phyloP scores from a whole-genome alignment of 2,329 filamentous ascomycete species.

The Penicillium sp. region DNA sequence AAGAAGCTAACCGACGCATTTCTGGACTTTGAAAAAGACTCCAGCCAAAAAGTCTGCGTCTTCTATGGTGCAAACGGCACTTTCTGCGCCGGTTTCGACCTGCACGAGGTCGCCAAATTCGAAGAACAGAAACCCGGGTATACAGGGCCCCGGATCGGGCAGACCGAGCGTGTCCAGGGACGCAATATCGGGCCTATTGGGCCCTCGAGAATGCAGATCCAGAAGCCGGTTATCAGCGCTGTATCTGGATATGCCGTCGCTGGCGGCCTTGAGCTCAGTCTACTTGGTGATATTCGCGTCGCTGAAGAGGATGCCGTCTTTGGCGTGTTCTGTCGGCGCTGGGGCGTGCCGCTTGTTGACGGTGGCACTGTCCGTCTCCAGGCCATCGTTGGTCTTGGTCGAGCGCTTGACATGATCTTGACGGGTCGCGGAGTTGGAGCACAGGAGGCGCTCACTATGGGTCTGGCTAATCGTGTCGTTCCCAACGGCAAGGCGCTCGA shows the following conservation, averaged over 20 bases:
- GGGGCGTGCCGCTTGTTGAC: conserved; percentile 58
- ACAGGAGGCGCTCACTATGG: conserved; percentile 57
- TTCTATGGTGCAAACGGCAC: conserved; percentile 53
- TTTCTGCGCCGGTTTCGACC: conserved; percentile 61
- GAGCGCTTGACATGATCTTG: conserved; percentile 62
- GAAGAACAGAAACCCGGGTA: not conserved
- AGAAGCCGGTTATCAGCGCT: conserved; percentile 59
- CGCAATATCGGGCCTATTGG: conserved; percentile 54
- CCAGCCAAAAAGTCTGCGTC: conserved; percentile 58
- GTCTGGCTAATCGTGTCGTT: conserved; percentile 59
- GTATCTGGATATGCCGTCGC: conserved; percentile 60
- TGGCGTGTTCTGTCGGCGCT: conserved; percentile 60
- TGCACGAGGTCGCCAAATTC: conserved; percentile 49
- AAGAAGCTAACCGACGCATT: conserved; percentile 55
- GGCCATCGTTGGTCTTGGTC: conserved; percentile 56
- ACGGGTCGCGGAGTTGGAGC: conserved; percentile 58
- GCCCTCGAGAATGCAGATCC: conserved; percentile 36
- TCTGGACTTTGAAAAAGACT: conserved; percentile 55
- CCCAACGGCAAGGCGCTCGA: conserved; percentile 55
- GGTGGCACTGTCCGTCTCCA: conserved; percentile 60
- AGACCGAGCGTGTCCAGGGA: conserved; percentile 38
- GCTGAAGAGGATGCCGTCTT: conserved; percentile 60
- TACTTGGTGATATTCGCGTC: conserved; percentile 60
- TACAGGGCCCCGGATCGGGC: not conserved
- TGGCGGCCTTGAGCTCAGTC: conserved; percentile 58